Percentiles rank a stretch among this genome's conserved stretches.
Evolutionary conservation across 139 green algal genomes (phyloP).

Genomic region (Penium margaritaceum): DNA sequence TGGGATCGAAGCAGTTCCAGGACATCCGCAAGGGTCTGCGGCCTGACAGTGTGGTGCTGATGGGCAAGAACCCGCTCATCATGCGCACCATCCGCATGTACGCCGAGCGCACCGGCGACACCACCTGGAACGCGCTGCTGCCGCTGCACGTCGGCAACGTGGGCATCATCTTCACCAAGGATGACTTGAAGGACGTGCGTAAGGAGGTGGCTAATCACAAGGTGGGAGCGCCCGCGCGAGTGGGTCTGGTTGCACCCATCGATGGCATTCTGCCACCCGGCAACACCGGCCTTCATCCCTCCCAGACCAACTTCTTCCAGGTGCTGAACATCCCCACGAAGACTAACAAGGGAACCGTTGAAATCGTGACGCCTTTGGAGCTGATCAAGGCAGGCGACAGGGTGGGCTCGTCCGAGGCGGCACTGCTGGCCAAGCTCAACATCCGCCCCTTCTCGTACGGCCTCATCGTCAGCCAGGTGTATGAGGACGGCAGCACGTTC

Average conservation of each 20-base stretch:
- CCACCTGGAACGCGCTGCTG: constrained; percentile 75
- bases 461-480: constrained; percentile 58
- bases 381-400: constrained; percentile 65
- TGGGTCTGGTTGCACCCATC: constrained; percentile 78
- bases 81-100: constrained; percentile 88
- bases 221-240: constrained; percentile 80
- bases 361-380: constrained; percentile 84
- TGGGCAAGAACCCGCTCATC: constrained; percentile 99
- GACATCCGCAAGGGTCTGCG: constrained; percentile 91
- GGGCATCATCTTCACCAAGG: constrained; percentile 92
- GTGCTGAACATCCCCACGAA: constrained; percentile 98
- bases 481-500: constrained; percentile 79
- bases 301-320: constrained; percentile 99
- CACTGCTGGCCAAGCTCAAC: constrained; percentile 92
- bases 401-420: constrained; percentile 85
- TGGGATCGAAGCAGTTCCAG: constrained; percentile 97
- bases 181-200: constrained; percentile 57
- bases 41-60: constrained; percentile 78
- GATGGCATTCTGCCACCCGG: constrained; percentile 81
- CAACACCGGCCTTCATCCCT: constrained; percentile 93
- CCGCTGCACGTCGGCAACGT: constrained; percentile 92
- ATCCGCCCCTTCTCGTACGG: constrained; percentile 98
- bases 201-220: constrained; percentile 80
- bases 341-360: constrained; percentile 97
- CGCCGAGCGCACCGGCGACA: constrained; percentile 77